A percentile compares a stretch with the other conserved stretches of the same genome.
Conservation (phyloP, 768 basidiomycete species). For the Hydnomerulius pinastri region DNA sequence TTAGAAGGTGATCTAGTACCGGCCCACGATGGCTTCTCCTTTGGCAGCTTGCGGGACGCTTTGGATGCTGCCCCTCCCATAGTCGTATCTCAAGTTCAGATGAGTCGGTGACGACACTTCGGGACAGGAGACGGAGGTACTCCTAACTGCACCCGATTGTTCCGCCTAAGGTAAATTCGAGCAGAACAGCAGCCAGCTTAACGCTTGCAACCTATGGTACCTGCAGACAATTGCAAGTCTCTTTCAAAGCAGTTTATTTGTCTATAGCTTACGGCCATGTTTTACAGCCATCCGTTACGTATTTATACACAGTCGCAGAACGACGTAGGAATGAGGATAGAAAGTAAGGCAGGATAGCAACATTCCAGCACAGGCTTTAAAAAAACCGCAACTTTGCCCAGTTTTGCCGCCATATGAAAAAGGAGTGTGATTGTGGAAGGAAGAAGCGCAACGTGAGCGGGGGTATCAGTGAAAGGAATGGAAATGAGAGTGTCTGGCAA, state of each 20-base stretch:
- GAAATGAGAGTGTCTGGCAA: constrained; percentile 22
- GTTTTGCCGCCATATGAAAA: constrained; percentile 21
- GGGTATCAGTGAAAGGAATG: constrained; percentile 35
- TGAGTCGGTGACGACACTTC: background rate
- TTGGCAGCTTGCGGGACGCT: constrained; percentile 56
- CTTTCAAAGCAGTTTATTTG: constrained; percentile 23
- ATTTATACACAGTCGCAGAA: constrained; percentile 40
- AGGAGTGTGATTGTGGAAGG: constrained; percentile 23
- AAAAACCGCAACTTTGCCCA: constrained; percentile 24
- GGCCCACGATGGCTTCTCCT: constrained; percentile 49
- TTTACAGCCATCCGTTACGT: constrained; percentile 41
- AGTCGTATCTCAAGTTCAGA: too few species aligned
- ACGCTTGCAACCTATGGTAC: too few species aligned
- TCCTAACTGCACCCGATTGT: too few species aligned
- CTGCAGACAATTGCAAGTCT: too few species aligned
- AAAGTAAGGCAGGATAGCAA: constrained; percentile 29
- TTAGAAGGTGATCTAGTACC: constrained; percentile 40
- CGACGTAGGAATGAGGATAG: constrained; percentile 35
- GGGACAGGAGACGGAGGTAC: too few species aligned
- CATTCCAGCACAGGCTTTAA: constrained; percentile 34
- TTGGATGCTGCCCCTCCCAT: constrained; percentile 72
- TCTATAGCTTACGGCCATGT: constrained; percentile 37
- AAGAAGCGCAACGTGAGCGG: constrained; percentile 14
- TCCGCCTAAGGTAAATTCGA: too few species aligned
- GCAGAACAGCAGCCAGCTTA: too few species aligned